Conservation (phyloP, 78 protist genomes). For the Speleostelium caveatum region DNA sequence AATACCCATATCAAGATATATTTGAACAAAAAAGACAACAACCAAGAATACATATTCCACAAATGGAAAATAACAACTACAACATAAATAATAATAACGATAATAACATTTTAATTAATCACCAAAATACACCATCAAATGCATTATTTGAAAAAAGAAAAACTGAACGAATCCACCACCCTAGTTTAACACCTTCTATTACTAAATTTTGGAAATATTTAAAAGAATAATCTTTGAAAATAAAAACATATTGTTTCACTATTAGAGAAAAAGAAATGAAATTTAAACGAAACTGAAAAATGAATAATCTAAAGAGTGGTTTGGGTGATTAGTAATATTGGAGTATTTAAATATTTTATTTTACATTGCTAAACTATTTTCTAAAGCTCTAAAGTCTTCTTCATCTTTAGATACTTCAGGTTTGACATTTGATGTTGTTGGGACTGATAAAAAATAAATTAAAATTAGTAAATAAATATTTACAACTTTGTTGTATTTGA, state of each 20-base stretch:
- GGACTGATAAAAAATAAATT: slow-evolving; percentile 18
- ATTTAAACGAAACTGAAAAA: too few species aligned
- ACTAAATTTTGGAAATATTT: slow-evolving; percentile 8
- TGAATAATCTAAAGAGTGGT: neutral
- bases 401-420: slow-evolving; percentile 51
- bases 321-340: neutral
- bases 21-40: too few species aligned
- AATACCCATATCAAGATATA: too few species aligned
- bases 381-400: slow-evolving; percentile 58
- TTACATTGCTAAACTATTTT: slow-evolving; percentile 67
- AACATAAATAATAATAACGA: too few species aligned
- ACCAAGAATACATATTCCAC: too few species aligned
- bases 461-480: neutral
- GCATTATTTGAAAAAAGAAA: neutral
- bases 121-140: too few species aligned
- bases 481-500: neutral
- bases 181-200: neutral
- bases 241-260: too few species aligned
- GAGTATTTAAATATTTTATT: neutral
- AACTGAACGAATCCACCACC: slow-evolving; percentile 13
- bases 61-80: too few species aligned
- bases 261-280: neutral
- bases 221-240: neutral
- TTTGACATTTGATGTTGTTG: slow-evolving; percentile 1
- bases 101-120: too few species aligned